A percentile compares a stretch with the other conserved stretches of the same genome.
These are phyloP conservation scores for Podila epigama DNA, from an alignment of 192 early-diverging fungal genomes.

Conservation along the genomic window DNA sequence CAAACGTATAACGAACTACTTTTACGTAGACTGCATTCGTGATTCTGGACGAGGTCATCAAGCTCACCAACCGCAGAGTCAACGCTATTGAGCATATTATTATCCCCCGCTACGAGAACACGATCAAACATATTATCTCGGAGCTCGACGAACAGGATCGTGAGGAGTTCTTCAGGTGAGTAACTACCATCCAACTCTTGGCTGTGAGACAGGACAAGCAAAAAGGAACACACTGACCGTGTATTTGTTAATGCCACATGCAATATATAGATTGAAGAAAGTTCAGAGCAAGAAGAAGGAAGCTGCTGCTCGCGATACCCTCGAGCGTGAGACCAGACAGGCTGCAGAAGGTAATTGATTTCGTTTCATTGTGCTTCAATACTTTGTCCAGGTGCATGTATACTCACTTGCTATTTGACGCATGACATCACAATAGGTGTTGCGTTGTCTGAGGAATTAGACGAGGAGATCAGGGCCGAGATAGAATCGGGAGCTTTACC, in stretches of 20 bases:
- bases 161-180: constrained; percentile 95
- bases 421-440: background rate
- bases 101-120: constrained; percentile 98
- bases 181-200: background rate
- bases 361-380: background rate
- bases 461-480: background rate
- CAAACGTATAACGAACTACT: background rate
- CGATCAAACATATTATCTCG: constrained; percentile 94
- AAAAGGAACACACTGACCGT: background rate
- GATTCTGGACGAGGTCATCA: constrained; percentile 99
- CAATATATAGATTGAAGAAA: constrained; percentile 83
- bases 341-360: constrained; percentile 32
- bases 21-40: constrained; percentile 91
- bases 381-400: background rate
- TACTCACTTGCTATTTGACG: background rate
- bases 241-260: background rate
- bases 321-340: constrained; percentile 49
- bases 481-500: background rate
- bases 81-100: constrained; percentile 99
- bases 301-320: constrained; percentile 65
- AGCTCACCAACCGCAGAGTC: constrained; percentile 97
- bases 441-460: background rate
- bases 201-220: background rate
- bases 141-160: constrained; percentile 99
- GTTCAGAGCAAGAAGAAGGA: constrained; percentile 99